Base-by-base conservation (phyloP, 2,329 filamentous ascomycete genomes). In the Coniochaeta sp. region DNA sequence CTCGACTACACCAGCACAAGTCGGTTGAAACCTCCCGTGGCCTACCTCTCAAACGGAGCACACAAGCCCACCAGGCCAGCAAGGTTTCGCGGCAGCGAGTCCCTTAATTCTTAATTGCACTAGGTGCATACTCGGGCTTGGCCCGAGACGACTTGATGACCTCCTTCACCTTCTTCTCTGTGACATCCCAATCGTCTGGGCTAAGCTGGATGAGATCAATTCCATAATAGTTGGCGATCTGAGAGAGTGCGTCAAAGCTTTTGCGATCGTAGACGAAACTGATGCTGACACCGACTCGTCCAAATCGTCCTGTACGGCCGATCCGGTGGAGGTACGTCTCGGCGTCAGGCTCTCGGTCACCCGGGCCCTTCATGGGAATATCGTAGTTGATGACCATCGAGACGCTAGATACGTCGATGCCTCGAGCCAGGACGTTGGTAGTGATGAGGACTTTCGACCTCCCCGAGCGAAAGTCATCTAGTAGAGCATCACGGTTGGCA, bases 361-460 rank as follows among this genome's bases (percentile, higher is more conserved):
- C 86, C 34, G 82, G 69, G 44, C 89, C 87, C 70, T 89, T 88
- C 79, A 89, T 89, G 26, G 89, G 89, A 61, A 91, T 89, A 67
- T 91, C 89, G 76, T 99, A 99, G 80, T 99, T 99, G 80, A 99
- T 92, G 59, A 99, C 95, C 88, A 99, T 95, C 11, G 92, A 96
- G 16, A 99, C 95, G 31, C 77, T 96, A 75, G 72, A 98, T 79
- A 87, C 84, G 70, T 99, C 95, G 69, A 99, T 98, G 72, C 95
- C 95, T 71, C 95, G 92, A 9, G 95, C 90, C 61, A 99, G 84
- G 40, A 99, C 93, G 70, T 99, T 99, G 67, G 95, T 99, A 1
- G 95, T 96, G 70, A 99, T 97, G 63, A 99, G 87, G 9, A 99
- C 95, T 79, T 99, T 99, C 69, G 91, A 91, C 62, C 88, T 83